Percentiles rank a stretch among this genome's conserved stretches.
Evolutionary conservation across 2,329 filamentous ascomycete species (phyloP).

Genomic region (Pseudogymnoascus pannorum): DNA sequence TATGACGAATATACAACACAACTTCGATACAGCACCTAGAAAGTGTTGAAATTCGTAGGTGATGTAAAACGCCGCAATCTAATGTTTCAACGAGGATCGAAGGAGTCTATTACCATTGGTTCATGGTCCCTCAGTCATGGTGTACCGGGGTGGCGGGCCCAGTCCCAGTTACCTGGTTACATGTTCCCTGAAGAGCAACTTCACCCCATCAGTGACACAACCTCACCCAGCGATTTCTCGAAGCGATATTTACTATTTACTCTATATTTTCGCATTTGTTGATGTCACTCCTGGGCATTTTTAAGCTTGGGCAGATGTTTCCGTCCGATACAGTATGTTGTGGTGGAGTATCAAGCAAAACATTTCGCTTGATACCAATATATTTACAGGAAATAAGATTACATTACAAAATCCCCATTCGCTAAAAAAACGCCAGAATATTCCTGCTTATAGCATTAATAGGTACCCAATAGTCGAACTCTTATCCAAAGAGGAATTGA

Average conservation of each 20-base stretch:
- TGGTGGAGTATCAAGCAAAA: too few species aligned
- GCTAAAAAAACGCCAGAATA: background rate
- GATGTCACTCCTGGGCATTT: too few species aligned
- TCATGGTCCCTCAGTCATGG: too few species aligned
- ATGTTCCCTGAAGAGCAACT: background rate
- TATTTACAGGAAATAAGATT: background rate
- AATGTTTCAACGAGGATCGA: too few species aligned
- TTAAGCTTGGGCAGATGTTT: background rate
- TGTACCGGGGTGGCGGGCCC: too few species aligned
- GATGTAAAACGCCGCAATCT: background rate
- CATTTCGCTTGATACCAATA: background rate
- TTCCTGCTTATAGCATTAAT: background rate
- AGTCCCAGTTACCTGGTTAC: background rate
- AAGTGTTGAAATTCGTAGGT: background rate
- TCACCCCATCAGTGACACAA: background rate
- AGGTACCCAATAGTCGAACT: background rate
- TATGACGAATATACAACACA: background rate
- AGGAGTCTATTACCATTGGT: too few species aligned
- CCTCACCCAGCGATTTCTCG: background rate
- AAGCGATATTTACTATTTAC: background rate
- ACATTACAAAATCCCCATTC: background rate
- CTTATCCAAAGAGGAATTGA: background rate
- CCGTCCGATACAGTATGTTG: background rate
- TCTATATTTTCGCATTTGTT: background rate
- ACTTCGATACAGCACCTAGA: background rate